Conservation (phyloP, 768 basidiomycete species). For the Pleurotus eryngii region DNA sequence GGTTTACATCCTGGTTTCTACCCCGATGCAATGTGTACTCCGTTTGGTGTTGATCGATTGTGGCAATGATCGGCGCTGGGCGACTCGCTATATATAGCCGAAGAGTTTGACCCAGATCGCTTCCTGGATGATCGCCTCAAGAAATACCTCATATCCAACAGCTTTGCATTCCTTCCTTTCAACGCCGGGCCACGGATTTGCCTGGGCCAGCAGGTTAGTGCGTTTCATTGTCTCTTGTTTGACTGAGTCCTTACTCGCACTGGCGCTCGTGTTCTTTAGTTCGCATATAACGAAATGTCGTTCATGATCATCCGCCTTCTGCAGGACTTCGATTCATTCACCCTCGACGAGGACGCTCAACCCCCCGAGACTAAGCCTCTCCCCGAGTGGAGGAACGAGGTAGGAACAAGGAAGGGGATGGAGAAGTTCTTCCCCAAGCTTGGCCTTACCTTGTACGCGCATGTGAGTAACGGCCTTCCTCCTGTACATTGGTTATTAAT, state of each 20-base stretch:
- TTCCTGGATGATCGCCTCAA: constrained; percentile 64
- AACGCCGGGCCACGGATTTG: constrained; percentile 60
- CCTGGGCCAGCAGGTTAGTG: constrained; percentile 52
- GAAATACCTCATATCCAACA: constrained; percentile 58
- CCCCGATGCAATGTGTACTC: background rate
- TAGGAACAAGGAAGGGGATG: constrained; percentile 41
- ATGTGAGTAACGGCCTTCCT: constrained; percentile 28
- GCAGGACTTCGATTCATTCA: constrained; percentile 52
- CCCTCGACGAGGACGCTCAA: constrained; percentile 42
- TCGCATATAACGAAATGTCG: constrained; percentile 39
- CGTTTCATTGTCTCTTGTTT: background rate
- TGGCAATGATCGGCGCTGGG: too few relatives aligned
- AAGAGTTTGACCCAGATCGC: constrained; percentile 67
- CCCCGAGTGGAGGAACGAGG: constrained; percentile 37
- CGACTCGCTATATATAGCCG: constrained; percentile 31
- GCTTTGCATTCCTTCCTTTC: constrained; percentile 71
- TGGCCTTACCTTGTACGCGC: constrained; percentile 52
- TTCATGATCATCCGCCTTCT: constrained; percentile 62
- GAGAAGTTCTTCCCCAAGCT: constrained; percentile 51
- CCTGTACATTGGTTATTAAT: background rate
- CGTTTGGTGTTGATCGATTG: background rate
- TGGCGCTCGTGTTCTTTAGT: constrained; percentile 7
- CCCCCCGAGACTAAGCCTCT: constrained; percentile 46
- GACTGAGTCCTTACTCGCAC: too few relatives aligned
- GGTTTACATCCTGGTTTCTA: background rate